Base-by-base conservation (phyloP, 2,329 filamentous ascomycete species). In the Cladosporium sp. region DNA sequence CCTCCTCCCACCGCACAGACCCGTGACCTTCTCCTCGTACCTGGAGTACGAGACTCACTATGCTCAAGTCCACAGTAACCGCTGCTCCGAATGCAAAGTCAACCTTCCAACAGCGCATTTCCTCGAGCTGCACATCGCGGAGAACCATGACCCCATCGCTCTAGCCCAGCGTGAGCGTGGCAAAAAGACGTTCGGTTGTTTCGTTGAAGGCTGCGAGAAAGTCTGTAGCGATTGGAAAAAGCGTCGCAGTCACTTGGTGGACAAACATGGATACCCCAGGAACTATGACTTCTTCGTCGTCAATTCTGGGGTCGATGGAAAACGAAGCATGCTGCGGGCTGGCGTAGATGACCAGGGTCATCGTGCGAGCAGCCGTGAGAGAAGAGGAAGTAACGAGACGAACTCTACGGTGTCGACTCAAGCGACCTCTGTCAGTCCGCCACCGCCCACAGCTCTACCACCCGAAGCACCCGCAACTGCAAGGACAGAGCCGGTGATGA, bases 131-230 rank as follows among this genome's bases (percentile, higher is more conserved):
- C 93, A 98, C 65, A 91, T 95, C 57, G 83, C 91, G 58, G 93
- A 97, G 68, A 88, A 85, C 57, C 93, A 97, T 68, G 90, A 98
- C 69, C 81, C 89, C 7, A 78, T 97, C 53, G 76, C 80, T 33
- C 83, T 81, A 43, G 79, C 88, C 9, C 81, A 77, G 62, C 80
- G 83, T 58, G 89, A 89, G 46, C 80, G 82, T 59, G 93, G 91
- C 38, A 90, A 95, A 64, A 91, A 89, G 62, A 96, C 86, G 83
- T 96, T 86, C 69, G 83, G 82, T 4, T 98, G 93, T 71, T 94
- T 97, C 62, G 83, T 96, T 6, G 86, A 95, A 63, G 84, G 78
- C 42, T 98, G 93, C 67, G 88, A 93, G 52, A 81, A 86, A 57
- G 84, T 89, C 65, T 96, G 91, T 70, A 82, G 80, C 49, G 90